Evolutionary conservation across 192 early-diverging fungal species (phyloP).

Genomic region (Coemansia sp.): DNA sequence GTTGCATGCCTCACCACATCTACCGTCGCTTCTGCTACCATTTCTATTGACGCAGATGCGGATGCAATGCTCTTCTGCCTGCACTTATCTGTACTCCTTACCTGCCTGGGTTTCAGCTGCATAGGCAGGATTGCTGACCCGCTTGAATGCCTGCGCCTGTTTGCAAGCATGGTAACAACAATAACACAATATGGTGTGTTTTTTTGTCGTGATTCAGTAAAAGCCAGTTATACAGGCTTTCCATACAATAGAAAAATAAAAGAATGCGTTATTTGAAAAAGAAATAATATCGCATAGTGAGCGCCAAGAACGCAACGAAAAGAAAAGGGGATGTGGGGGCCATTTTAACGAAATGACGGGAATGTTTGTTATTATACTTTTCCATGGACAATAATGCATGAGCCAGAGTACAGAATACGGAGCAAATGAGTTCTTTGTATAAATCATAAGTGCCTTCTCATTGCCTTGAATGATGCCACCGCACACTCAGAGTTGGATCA

Average conservation of each 20-base stretch:
- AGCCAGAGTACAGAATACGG: too few relatives aligned
- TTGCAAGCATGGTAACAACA: not conserved
- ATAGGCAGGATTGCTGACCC: not conserved
- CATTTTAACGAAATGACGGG: not conserved
- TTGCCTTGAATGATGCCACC: too few relatives aligned
- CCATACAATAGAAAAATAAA: not conserved
- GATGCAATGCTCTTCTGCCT: slow-evolving; percentile 5
- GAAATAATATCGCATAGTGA: not conserved
- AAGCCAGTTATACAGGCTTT: not conserved
- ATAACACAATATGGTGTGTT: not conserved
- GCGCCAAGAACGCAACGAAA: not conserved
- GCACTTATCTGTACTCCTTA: not conserved
- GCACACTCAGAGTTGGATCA: too few relatives aligned
- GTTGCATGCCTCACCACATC: not conserved
- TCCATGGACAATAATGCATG: not conserved
- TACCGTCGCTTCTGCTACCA: not conserved
- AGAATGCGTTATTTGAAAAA: not conserved
- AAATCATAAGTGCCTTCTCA: too few relatives aligned
- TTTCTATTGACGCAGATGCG: not conserved
- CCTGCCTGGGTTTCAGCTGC: not conserved
- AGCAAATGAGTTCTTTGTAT: too few relatives aligned
- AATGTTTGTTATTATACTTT: slow-evolving; percentile 4
- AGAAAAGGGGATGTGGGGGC: not conserved
- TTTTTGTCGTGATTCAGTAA: not conserved
- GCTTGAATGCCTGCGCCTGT: not conserved